Evolutionary conservation across 108 stramenopile species (phyloP), one percentile per base, ranked within the genome.

Genomic region (Pelagomonas calceolata): DNA sequence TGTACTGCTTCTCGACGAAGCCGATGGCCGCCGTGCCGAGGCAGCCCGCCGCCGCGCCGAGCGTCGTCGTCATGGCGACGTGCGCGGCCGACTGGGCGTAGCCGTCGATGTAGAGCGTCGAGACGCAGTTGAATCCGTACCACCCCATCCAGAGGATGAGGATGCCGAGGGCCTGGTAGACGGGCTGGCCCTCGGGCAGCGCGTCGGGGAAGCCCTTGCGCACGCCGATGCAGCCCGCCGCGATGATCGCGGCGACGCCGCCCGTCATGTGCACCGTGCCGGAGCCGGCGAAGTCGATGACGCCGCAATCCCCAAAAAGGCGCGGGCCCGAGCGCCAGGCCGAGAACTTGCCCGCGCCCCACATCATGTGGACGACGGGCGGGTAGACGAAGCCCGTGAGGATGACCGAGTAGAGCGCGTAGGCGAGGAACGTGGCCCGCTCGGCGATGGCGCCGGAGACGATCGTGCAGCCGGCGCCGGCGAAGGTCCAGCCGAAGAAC

Each of bases 121-220:
- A 85, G 80, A 89, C 88, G 31, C 87, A 87, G 44, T 90, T 85
- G 75, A 92, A 91, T 10, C 89, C 89, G 35, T 80, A 86, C 83
- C 78, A 81, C 30, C 74, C 95, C 65, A 93, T 87, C 93, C 93
- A 93, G 10, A 96, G 88, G 75, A 91, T 86, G 81, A 96, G 86
- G 14, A 88, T 88, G 66, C 91, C 91, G 32, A 92, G 80, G 36
- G 91, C 85, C 84, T 94, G 92, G 21, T 91, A 51, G 29, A 31
- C 74, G 74, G 14, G 74, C 67, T 12, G 21, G 21, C 51, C 51
- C 74, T 60, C 31, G 63, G 74, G 32, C 67, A 63, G 29, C 73
- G 30, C 0, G 75, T 80, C 77, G 51, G 75, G 76, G 46, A 77
- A 70, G 30, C 87, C 89, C 30, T 66, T 70, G 4, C 89, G 84